A percentile compares a stretch with the other conserved stretches of the same genome.
Evolutionary conservation across 2,329 filamentous ascomycete genomes (phyloP).

Genomic region (Phialemoniopsis sp.): DNA sequence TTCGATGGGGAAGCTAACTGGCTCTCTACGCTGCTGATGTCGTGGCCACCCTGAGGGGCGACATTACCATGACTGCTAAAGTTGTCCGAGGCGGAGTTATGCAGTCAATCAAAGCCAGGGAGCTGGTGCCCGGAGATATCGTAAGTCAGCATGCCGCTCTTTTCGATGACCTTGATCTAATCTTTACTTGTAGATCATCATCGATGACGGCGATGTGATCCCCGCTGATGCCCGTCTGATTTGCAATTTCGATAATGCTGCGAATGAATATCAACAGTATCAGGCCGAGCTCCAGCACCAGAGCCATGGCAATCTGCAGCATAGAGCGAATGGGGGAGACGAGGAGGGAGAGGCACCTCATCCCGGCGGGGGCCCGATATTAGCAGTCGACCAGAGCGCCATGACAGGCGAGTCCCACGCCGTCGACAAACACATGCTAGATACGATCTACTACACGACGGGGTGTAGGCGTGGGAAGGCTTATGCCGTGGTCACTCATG

Average conservation of each 20-base stretch:
- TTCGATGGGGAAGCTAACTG: no score
- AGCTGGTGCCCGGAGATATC: conserved; percentile 73
- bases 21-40: conserved; percentile 57
- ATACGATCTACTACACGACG: conserved; percentile 73
- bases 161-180: not conserved
- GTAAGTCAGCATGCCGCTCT: conserved; percentile 37
- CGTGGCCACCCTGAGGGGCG: conserved; percentile 69
- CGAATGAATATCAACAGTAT: conserved; percentile 42
- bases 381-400: conserved; percentile 74
- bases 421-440: conserved; percentile 72
- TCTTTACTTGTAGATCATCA: conserved; percentile 47
- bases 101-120: conserved; percentile 66
- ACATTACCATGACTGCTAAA: conserved; percentile 70
- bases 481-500: conserved; percentile 63
- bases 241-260: conserved; percentile 61
- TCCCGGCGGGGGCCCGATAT: conserved; percentile 60
- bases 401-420: conserved; percentile 79
- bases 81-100: conserved; percentile 65
- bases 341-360: conserved; percentile 46
- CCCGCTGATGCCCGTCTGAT: conserved; percentile 68
- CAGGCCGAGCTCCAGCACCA: conserved; percentile 58
- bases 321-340: conserved; percentile 54
- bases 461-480: conserved; percentile 78
- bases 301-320: conserved; percentile 53
- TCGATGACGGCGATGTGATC: conserved; percentile 68